These are phyloP conservation scores for Fagus crenata DNA, from an alignment of 306 rosid genomes.

Conservation along the genomic window DNA sequence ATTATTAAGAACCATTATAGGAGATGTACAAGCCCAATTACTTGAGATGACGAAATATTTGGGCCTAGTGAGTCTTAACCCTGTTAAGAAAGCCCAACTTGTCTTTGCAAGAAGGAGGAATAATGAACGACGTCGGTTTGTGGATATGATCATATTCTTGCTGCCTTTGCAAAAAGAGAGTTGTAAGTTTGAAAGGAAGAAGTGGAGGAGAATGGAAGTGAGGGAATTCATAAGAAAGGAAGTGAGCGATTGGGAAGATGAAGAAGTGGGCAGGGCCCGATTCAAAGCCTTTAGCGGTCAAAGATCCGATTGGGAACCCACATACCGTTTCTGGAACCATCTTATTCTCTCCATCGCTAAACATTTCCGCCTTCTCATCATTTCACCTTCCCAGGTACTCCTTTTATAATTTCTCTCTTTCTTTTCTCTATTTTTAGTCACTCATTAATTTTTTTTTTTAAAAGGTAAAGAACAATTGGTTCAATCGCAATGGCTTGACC, in stretches of 20 bases:
- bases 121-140: too few relatives aligned
- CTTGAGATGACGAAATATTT: too few relatives aligned
- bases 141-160: too few relatives aligned
- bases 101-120: too few relatives aligned
- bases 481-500: conserved; percentile 73
- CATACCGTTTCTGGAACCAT: conserved; percentile 67
- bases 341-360: conserved; percentile 59
- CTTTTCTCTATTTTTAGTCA: not conserved
- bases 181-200: too few relatives aligned
- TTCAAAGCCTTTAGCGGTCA: conserved; percentile 95
- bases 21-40: too few relatives aligned
- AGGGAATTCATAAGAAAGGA: conserved; percentile 55
- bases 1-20: too few relatives aligned
- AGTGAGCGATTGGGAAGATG: conserved; percentile 75
- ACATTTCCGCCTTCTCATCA: conserved; percentile 47
- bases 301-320: conserved; percentile 70
- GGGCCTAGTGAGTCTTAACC: too few relatives aligned
- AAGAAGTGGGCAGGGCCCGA: conserved; percentile 52
- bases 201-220: conserved; percentile 10
- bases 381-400: conserved; percentile 55
- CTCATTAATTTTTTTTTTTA: not conserved
- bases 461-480: conserved; percentile 64
- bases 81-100: too few relatives aligned
- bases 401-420: not conserved
- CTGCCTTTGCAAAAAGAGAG: too few relatives aligned